A percentile compares a stretch with the other conserved stretches of the same genome.
Conservation (phyloP, 108 stramenopile genomes). For the Nannochloropsis salina region DNA sequence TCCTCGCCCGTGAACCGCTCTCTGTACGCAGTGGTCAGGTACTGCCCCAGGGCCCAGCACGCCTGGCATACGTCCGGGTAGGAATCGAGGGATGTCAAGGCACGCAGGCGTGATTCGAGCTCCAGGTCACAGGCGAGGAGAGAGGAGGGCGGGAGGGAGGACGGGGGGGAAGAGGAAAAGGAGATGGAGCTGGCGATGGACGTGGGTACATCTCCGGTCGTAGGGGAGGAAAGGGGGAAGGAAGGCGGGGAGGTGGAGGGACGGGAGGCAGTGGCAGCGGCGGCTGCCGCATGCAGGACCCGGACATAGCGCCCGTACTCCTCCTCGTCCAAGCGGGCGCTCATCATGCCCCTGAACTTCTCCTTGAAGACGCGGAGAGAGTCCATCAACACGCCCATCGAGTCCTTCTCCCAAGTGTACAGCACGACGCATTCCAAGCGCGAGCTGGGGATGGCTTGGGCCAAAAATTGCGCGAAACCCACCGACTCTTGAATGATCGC, state of each 20-base stretch:
- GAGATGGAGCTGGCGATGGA: background rate
- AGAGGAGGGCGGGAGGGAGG: background rate
- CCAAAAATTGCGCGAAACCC: background rate
- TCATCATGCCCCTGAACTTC: constrained; percentile 1
- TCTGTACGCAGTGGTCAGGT: background rate
- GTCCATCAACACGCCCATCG: background rate
- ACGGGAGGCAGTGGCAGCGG: background rate
- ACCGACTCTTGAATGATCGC: constrained; percentile 14
- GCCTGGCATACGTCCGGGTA: background rate
- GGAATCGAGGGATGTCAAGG: background rate
- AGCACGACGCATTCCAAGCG: background rate
- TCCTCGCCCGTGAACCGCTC: background rate
- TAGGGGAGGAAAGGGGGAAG: background rate
- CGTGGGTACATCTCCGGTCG: background rate
- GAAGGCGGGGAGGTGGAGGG: background rate
- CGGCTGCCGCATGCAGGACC: background rate
- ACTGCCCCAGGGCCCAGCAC: background rate
- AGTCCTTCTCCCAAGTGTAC: background rate
- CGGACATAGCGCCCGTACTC: constrained; percentile 4
- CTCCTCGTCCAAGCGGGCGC: background rate
- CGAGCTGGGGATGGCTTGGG: background rate
- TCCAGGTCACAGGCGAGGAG: background rate
- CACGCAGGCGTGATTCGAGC: background rate
- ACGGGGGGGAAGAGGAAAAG: background rate
- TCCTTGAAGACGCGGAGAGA: background rate